Conservation (phyloP, 345 rosid genomes). For the Aquilaria malaccensis region DNA sequence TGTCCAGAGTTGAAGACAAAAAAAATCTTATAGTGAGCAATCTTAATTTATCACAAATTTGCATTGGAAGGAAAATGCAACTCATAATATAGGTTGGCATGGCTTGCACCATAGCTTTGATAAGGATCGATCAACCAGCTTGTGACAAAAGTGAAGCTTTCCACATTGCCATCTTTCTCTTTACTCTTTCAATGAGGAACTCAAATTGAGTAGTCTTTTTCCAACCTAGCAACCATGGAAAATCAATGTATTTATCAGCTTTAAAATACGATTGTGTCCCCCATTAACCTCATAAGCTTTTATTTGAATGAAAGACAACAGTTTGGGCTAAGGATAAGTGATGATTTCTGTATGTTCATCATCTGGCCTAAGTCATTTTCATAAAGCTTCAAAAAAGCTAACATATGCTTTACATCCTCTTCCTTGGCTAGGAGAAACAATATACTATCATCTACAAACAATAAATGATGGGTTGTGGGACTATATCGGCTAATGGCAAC, state of each 20-base stretch:
- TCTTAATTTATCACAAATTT: too few relatives aligned
- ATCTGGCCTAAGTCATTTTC: neutral
- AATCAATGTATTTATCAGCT: neutral
- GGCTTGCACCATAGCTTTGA: neutral
- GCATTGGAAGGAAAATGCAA: neutral
- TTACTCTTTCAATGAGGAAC: neutral
- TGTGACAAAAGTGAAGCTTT: too few relatives aligned
- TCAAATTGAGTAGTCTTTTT: neutral
- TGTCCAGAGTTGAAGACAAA: neutral
- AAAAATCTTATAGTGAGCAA: neutral
- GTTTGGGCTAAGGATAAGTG: neutral
- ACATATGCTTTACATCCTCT: neutral
- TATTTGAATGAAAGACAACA: too few relatives aligned
- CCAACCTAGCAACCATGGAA: neutral
- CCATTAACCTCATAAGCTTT: neutral
- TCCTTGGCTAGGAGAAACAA: too few relatives aligned
- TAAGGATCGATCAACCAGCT: neutral
- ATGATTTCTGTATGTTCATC: neutral
- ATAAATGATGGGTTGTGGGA: neutral
- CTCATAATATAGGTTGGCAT: neutral
- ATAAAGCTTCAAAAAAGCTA: neutral
- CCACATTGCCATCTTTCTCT: neutral
- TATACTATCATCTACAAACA: neutral
- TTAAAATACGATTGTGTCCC: neutral
- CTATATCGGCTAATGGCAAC: neutral